A percentile compares a stretch with the other conserved stretches of the same genome.
Conservation (phyloP, 345 rosid genomes). For the Dipteronia dyeriana region DNA sequence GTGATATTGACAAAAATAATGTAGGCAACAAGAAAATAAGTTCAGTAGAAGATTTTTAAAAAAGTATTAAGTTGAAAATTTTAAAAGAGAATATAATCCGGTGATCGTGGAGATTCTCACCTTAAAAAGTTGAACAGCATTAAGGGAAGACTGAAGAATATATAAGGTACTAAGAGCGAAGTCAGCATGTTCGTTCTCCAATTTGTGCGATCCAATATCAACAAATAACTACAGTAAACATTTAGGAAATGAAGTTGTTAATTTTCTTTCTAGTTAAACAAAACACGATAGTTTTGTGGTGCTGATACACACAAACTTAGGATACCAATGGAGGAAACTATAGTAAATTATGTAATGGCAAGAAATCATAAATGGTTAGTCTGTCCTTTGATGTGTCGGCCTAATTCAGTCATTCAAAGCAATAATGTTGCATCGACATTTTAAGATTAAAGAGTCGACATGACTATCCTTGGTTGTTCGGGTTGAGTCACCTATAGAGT, state of each 20-base stretch:
- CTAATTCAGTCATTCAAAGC: not conserved
- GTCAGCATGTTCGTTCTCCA: slow-evolving; percentile 97
- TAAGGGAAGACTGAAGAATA: slow-evolving; percentile 75
- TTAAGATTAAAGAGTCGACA: not conserved
- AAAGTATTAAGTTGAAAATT: not conserved
- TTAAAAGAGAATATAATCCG: not conserved
- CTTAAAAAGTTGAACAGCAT: slow-evolving; percentile 71
- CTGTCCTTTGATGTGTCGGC: not conserved
- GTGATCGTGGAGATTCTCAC: slow-evolving; percentile 34
- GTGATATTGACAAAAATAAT: not conserved
- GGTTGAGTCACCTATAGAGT: not conserved
- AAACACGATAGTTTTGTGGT: not conserved
- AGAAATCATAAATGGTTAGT: not conserved
- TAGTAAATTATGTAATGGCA: not conserved
- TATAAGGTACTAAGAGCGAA: slow-evolving; percentile 82
- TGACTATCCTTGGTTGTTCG: not conserved
- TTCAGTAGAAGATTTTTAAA: not conserved
- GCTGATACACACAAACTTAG: not conserved
- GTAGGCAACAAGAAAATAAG: not conserved
- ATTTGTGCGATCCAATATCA: slow-evolving; percentile 90
- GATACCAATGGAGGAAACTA: not conserved
- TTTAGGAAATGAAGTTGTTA: not conserved
- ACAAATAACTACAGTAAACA: slow-evolving; percentile 58
- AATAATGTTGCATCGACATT: not conserved
- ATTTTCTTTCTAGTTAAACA: not conserved